A percentile compares a stretch with the other conserved stretches of the same genome.
Evolutionary conservation across 768 basidiomycete species (phyloP).

Genomic region (Boletus vinaceobasis): DNA sequence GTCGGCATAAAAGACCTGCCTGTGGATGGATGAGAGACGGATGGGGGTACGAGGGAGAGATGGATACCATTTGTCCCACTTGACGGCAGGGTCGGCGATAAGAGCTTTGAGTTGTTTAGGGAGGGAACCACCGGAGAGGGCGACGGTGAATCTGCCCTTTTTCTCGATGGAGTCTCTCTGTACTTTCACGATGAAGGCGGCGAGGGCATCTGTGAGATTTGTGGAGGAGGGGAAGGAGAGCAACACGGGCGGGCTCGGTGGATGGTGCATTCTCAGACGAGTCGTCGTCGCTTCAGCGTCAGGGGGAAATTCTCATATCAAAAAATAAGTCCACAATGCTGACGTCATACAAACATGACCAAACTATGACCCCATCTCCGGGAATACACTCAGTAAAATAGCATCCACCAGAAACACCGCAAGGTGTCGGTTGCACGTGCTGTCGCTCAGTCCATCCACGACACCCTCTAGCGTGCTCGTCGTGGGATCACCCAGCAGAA

Average conservation of each 20-base stretch:
- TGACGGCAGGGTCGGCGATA: constrained; percentile 57
- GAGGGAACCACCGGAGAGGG: constrained; percentile 90
- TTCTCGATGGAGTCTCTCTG: constrained; percentile 89
- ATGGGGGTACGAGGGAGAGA: not conserved
- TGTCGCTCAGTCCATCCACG: constrained; percentile 58
- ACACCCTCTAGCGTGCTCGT: constrained; percentile 47
- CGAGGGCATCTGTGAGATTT: constrained; percentile 62
- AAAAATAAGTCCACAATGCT: not conserved
- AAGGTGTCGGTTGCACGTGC: constrained; percentile 77
- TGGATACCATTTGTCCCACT: constrained; percentile 94
- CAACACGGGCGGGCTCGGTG: constrained; percentile 68
- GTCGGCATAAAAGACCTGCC: constrained; percentile 98
- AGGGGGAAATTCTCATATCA: constrained; percentile 9
- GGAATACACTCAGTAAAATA: constrained; percentile 67
- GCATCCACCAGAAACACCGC: constrained; percentile 71
- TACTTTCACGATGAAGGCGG: constrained; percentile 77
- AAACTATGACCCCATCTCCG: constrained; percentile 54
- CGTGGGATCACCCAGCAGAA: constrained; percentile 48
- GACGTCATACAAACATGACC: constrained; percentile 30
- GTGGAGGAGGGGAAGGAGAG: constrained; percentile 60
- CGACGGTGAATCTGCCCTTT: constrained; percentile 87
- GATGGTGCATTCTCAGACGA: constrained; percentile 40
- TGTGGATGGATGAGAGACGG: constrained; percentile 32
- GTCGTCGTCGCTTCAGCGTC: constrained; percentile 15
- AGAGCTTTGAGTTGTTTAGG: constrained; percentile 78